Base-by-base conservation (phyloP, 495 filamentous ascomycete species). In the Hypoxylon subgilvum region DNA sequence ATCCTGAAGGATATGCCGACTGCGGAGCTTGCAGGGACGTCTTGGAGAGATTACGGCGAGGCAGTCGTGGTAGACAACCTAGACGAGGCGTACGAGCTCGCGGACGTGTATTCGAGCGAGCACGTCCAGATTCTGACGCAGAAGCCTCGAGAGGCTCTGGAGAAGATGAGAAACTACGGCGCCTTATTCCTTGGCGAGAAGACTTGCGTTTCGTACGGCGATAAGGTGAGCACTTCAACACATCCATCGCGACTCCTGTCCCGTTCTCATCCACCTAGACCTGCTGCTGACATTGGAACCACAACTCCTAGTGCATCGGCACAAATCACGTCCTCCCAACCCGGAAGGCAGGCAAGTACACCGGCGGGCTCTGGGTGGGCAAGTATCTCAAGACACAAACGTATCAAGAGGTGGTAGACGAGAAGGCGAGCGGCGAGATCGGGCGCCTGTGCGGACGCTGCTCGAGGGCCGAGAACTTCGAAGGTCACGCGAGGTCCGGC, bases 321-420 rank as follows among this genome's bases (percentile, higher is more conserved):
- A 83, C 80, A 1, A 82, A 83, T 57, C 80, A 82, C 55, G 79
- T 83, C 5, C 69, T 83, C 2, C 79, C 80, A 0, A 83, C 80
- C 0, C 67, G 72, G 4, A 76, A 74, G 28, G 78, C 77, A 2
- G 76, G 77, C 0, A 58, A 71, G 6, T 81, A 78, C 52, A 81
- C 79, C 0, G 78, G 78, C 4, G 79, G 79, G 1, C 65, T 82
- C 12, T 82, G 79, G 79, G 77, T 80, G 6, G 79, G 80, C 10
- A 83, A 82, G 50, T 83, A 71, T 56, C 61, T 82, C 12, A 69
- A 72, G 40, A 83, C 79, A 0, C 73, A 77, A 16, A 82, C 79
- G 2, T 83, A 81, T 42, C 80, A 83, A 57, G 80, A 83, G 44
- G 78, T 83, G 0, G 71, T 60, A 3, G 59, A 62, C 0, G 65